Evolutionary conservation across 2,329 filamentous ascomycete genomes (phyloP), one percentile per base, ranked within the genome.

Genomic region (Colletotrichum truncatum): DNA sequence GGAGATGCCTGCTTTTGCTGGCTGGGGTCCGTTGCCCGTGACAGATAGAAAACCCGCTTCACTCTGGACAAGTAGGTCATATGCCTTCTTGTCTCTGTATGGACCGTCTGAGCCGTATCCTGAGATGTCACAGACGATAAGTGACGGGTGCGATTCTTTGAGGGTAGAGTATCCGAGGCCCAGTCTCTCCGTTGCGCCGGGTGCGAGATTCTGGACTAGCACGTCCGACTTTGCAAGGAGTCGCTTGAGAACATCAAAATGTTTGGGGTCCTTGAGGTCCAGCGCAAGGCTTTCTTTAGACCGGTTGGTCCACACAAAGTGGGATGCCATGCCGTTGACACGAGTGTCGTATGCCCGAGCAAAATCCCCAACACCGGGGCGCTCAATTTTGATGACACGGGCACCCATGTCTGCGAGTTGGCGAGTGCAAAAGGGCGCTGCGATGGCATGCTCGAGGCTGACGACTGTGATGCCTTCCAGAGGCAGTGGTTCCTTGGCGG

Each of bases 251-350:
- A 82, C 71, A 0, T 71, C 67, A 46, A 84, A 76, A 45, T 86
- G 80, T 6, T 74, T 70, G 0, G 77, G 67, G 10, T 78, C 69
- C 65, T 87, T 86, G 14, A 86, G 68, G 41, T 86, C 80, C 0
- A 86, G 75, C 0, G 82, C 82, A 8, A 86, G 72, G 49, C 82
- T 85, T 70, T 87, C 83, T 56, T 86, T 87, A 6, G 83, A 84
- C 21, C 84, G 78, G 65, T 86, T 87, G 0, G 81, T 77, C 84
- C 85, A 86, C n/a, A 86, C 78, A 61, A 87, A 87, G 68, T 87
- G 84, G 0, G 84, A 86, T 0, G 82, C 75, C 12, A 84, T 73
- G 0, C 84, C 84, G 7, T 80, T 76, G 2, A 85, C 83, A 8
- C 84, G 79, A 0, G 73, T 78, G 69, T 87, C 84, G 66, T 86